Conservation (phyloP, 2,329 filamentous ascomycete genomes). For the Stagonosporopsis tanaceti region DNA sequence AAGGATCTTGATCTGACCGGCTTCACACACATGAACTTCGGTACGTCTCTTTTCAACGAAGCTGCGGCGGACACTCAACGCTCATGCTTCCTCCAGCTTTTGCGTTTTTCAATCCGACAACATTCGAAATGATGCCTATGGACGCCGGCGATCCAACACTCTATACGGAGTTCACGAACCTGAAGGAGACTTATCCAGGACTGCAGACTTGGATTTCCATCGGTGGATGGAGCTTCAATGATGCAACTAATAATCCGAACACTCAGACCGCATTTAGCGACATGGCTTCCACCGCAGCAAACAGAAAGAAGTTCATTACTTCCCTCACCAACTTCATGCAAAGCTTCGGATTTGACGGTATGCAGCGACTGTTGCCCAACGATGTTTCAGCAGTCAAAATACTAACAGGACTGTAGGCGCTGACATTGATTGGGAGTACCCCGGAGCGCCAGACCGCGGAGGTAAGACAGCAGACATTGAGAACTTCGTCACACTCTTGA, state of each 20-base stretch:
- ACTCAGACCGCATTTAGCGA: slow-evolving; percentile 40
- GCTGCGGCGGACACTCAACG: neutral
- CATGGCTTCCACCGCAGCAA: neutral
- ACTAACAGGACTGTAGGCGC: no score
- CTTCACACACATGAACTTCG: no score
- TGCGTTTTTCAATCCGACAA: slow-evolving; percentile 15
- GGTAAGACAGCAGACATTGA: neutral
- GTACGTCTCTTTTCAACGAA: neutral
- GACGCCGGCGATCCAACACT: neutral
- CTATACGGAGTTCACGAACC: neutral
- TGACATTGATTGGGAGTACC: slow-evolving; percentile 50
- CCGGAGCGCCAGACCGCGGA: slow-evolving; percentile 16
- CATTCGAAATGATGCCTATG: slow-evolving; percentile 11
- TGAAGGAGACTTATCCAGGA: slow-evolving; percentile 40
- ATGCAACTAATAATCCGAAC: slow-evolving; percentile 26
- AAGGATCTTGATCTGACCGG: no score
- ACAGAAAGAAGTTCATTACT: neutral
- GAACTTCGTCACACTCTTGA: neutral
- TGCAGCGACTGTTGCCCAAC: slow-evolving; percentile 14
- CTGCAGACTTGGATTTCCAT: slow-evolving; percentile 50
- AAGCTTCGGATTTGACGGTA: slow-evolving; percentile 53
- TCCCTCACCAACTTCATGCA: slow-evolving; percentile 50
- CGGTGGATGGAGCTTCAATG: slow-evolving; percentile 54
- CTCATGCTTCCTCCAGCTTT: slow-evolving; percentile 24
- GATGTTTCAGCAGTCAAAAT: no score